Evolutionary conservation across 768 basidiomycete genomes (phyloP), one percentile per base, ranked within the genome.

Genomic region (Austroboletus festivus): DNA sequence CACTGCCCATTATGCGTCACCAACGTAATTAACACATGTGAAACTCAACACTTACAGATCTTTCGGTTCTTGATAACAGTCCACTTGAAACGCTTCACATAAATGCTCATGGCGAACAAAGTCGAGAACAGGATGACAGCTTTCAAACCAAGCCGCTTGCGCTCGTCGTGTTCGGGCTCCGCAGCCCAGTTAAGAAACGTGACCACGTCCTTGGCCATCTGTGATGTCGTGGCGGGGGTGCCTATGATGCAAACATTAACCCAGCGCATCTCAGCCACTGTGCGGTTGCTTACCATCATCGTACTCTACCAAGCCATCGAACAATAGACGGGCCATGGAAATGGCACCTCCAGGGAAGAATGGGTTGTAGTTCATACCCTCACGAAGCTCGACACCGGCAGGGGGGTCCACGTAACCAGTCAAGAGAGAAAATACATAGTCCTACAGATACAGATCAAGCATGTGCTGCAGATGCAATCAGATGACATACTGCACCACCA

Each of bases 301-400:
- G 68, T 89, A 99, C 70, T 99, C 96, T 48, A 98, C 95, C 38
- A 98, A 70, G 33, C 92, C 94, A 61, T 98, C 96, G 65, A 89
- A 98, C 56, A 98, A 74, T 30, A 97, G 83, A 64, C 95, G 91
- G 44, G 92, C 93, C 96, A 99, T 99, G 65, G 91, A 89, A 52
- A 98, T 97, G 56, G 93, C 93, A 62, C 94, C 95, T 46, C 96
- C 93, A 35, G 95, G 95, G 88, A 99, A 99, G 77, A 86, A 98
- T 18, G 93, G 93, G 74, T 92, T 93, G 80, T 96, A 98, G 81
- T 94, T 96, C 91, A 97, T 89, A 57, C 92, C 95, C 44, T 97
- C 95, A 69, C 90, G 91, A 56, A 95, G 78, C 66, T 92, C 89
- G 53, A 95, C 88, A 50, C 92, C 93, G 51, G 95, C 92, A 37